Conservation (phyloP, 2,329 filamentous ascomycete species). For the Penicillium rolfsii region DNA sequence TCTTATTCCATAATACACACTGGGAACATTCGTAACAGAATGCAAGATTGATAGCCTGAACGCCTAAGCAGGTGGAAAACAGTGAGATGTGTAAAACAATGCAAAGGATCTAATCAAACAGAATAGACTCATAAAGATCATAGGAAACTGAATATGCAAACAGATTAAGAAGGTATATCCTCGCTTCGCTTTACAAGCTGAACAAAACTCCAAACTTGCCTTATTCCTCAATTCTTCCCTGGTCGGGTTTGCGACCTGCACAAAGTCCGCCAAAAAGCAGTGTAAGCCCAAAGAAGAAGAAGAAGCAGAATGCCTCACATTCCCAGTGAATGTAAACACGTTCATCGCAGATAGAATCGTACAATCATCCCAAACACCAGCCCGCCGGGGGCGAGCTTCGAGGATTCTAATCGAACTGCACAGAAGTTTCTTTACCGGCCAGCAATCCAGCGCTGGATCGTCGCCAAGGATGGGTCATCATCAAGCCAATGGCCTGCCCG, state of each 20-base stretch:
- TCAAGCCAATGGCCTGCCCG: constrained; percentile 63
- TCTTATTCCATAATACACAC: neutral
- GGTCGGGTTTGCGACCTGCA: constrained; percentile 23
- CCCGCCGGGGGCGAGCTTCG: too few relatives aligned
- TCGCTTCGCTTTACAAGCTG: constrained; percentile 24
- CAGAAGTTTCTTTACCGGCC: constrained; percentile 32
- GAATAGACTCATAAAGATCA: constrained; percentile 5
- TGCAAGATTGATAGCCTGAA: neutral
- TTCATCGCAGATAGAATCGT: constrained; percentile 10
- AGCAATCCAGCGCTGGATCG: constrained; percentile 53
- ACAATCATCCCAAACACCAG: neutral
- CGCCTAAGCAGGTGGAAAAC: neutral
- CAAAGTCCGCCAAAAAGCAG: constrained; percentile 11
- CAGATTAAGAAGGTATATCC: constrained; percentile 27
- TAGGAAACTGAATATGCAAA: neutral
- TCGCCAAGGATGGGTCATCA: constrained; percentile 61
- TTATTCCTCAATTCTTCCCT: constrained; percentile 10
- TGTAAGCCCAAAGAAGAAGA: constrained; percentile 2
- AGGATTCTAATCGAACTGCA: neutral
- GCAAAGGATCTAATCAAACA: neutral
- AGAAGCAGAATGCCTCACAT: constrained; percentile 7
- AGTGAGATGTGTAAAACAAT: neutral
- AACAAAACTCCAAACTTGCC: constrained; percentile 21
- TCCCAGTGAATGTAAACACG: constrained; percentile 9
- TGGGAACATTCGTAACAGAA: neutral